These are phyloP conservation scores for Yamadazyma akitaensis DNA, from an alignment of 805 yeast genomes.

Conservation along the genomic window DNA sequence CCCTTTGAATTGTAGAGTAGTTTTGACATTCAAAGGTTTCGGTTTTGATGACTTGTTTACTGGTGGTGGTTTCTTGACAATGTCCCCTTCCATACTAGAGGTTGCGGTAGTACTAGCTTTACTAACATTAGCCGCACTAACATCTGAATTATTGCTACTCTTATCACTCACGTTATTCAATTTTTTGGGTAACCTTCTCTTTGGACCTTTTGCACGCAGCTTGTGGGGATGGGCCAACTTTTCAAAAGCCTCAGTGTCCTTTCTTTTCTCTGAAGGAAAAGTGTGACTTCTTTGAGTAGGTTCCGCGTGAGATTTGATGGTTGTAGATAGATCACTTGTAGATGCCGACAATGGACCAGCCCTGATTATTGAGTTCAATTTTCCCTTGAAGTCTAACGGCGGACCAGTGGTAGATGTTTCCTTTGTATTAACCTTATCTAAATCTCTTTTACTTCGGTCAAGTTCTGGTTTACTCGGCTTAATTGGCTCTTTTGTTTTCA, in stretches of 20 bases:
- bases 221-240: conserved; percentile 46
- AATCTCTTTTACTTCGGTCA: background rate
- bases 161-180: conserved; percentile 1
- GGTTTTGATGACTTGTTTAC: conserved; percentile 12
- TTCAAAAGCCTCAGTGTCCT: conserved; percentile 14
- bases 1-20: conserved; percentile 13
- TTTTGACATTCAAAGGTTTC: conserved; percentile 6
- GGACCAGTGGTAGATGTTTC: background rate
- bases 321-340: background rate
- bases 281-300: conserved; percentile 7
- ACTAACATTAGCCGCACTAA: background rate
- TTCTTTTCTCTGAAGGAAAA: conserved; percentile 6
- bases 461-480: conserved; percentile 1
- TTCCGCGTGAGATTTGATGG: background rate
- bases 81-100: background rate
- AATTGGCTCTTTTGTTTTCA: background rate
- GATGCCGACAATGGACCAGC: conserved; percentile 19
- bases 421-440: background rate
- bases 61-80: conserved; percentile 8
- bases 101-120: background rate
- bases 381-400: conserved; percentile 16
- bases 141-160: background rate
- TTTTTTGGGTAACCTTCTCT: conserved; percentile 43
- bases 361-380: conserved; percentile 26
- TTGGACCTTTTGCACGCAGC: conserved; percentile 50